Conservation (phyloP, 2,329 filamentous ascomycete species). For the Kalaharituber pfeilii region DNA sequence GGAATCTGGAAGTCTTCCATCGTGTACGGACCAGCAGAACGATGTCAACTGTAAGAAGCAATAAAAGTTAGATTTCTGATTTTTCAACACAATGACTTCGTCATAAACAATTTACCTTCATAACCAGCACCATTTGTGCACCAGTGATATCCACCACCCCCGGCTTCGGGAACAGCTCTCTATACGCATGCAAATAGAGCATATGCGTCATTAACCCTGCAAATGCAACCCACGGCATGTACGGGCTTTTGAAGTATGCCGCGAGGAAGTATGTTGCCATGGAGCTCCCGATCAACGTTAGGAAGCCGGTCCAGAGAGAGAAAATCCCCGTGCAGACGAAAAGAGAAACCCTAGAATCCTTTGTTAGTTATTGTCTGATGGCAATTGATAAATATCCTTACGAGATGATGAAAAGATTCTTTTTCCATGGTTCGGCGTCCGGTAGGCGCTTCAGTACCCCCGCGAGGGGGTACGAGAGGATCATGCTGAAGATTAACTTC, state of each 20-base stretch:
- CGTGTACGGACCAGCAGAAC: conserved; percentile 96
- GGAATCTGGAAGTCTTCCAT: conserved; percentile 57
- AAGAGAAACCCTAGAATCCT: conserved; percentile 51
- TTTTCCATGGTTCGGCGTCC: conserved; percentile 62
- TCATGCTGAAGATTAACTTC: conserved; percentile 79
- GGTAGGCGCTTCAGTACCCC: conserved; percentile 78
- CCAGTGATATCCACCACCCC: conserved; percentile 70
- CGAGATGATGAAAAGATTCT: conserved; percentile 76
- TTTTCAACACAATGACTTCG: too few species aligned
- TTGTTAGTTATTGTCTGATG: too few species aligned
- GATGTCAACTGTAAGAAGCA: conserved; percentile 57
- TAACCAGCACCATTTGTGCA: conserved; percentile 94
- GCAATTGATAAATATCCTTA: conserved; percentile 28
- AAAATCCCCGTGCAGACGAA: conserved; percentile 93
- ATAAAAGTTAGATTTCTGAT: too few species aligned
- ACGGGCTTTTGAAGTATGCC: conserved; percentile 63
- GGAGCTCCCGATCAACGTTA: conserved; percentile 63
- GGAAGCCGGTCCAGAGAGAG: conserved; percentile 71
- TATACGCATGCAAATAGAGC: conserved; percentile 72
- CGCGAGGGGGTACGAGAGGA: conserved; percentile 82
- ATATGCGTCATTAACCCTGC: conserved; percentile 90
- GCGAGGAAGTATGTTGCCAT: conserved; percentile 69
- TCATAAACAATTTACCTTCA: conserved; percentile 43
- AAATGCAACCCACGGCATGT: conserved; percentile 97
- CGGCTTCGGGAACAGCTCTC: conserved; percentile 53